These are phyloP conservation scores for Letharia columbiana DNA, from an alignment of 495 filamentous ascomycete genomes.

Conservation along the genomic window DNA sequence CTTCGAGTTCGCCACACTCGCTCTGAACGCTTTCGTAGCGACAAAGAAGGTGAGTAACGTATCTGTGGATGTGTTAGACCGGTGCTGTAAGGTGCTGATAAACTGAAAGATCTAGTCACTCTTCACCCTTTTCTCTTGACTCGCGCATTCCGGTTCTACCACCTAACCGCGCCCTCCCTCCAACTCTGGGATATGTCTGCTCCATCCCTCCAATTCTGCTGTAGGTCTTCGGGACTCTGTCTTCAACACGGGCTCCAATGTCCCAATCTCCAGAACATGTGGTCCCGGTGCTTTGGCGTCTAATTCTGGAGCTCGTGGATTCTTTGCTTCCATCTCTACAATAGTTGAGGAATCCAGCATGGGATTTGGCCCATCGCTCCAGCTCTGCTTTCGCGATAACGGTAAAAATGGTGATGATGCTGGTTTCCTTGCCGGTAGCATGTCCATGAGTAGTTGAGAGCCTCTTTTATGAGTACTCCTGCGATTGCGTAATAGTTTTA, in stretches of 20 bases:
- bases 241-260: neutral
- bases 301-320: neutral
- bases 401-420: neutral
- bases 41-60: too few relatives aligned
- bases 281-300: neutral
- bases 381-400: neutral
- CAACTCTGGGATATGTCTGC: neutral
- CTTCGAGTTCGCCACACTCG: too few relatives aligned
- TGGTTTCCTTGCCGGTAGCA: neutral
- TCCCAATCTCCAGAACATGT: neutral
- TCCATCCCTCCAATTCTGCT: neutral
- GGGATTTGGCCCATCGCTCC: neutral
- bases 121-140: too few relatives aligned
- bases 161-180: too few relatives aligned
- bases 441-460: neutral
- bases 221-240: neutral
- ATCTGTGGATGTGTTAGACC: too few relatives aligned
- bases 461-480: neutral
- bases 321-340: neutral
- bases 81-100: too few relatives aligned
- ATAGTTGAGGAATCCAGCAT: neutral
- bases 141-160: too few relatives aligned
- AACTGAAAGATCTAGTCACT: too few relatives aligned
- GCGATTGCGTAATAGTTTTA: neutral
- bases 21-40: too few relatives aligned